Base-by-base conservation (phyloP, 2,329 filamentous ascomycete genomes). In the Alternaria sp. region DNA sequence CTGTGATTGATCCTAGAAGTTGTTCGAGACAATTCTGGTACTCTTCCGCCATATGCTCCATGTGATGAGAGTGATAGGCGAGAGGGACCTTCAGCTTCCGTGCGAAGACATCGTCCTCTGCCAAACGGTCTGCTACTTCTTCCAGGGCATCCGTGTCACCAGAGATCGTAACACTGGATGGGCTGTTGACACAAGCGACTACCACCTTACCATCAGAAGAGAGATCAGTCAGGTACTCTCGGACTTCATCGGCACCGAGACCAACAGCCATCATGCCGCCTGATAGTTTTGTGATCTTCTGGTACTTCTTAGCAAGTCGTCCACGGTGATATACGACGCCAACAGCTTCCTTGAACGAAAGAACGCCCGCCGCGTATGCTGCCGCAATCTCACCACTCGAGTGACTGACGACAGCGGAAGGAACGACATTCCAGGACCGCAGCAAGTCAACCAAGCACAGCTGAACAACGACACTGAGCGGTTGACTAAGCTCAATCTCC, bases 1-100 rank as follows among this genome's bases (percentile, higher is more conserved):
- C 40, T 44, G 15, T 5, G n/a, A n/a, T 44, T 3, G 36, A 40
- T 25, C 32, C n/a, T 30, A 50, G 44, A 43, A 71, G 43, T 12
- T 66, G 63, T 4, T 70, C 19, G 70, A 15, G 10, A 15, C 49
- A 51, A 23, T 19, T 49, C n/a, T 57, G 43, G 64, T 71, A 11
- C 19, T 54, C 19, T 10, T 25, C 32, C 5, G 70, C 58, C 21
- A 51, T 30, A 2, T 61, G 32, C 6, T 62, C 19, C 66, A 70
- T 62, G 23, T 64, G 54, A 36, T 58, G 43, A 57, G 63, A 83
- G 56, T 85, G 83, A 53, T 84, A 85, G 0, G 83, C 83, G 26
- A 81, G 77, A 3, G 82, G 80, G 10, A 56, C 56, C 60, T 79
- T 74, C 6, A 85, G 75, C 17, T 73, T 63, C 1, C 82, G 72